Conservation (phyloP, 2,329 filamentous ascomycete species). For the Fusarium hostae region DNA sequence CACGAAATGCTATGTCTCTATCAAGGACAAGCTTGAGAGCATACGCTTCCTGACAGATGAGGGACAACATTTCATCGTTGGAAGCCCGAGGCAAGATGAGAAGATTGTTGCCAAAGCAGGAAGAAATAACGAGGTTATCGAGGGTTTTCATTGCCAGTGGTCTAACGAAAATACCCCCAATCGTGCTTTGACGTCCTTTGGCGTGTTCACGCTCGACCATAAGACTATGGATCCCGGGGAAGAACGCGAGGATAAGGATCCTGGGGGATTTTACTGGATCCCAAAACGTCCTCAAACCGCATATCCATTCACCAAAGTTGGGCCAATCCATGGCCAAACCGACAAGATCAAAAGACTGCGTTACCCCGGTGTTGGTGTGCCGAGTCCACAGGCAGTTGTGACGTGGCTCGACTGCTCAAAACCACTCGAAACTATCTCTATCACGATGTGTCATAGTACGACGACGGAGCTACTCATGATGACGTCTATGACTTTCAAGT, state of each 20-base stretch:
- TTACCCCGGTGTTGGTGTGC: neutral
- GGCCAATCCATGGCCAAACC: neutral
- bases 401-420: neutral
- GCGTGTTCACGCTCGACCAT: neutral
- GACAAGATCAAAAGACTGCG: neutral
- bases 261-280: neutral
- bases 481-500: neutral
- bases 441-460: neutral
- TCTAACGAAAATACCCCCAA: neutral
- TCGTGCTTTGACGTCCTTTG: neutral
- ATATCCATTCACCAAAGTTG: neutral
- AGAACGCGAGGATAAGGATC: neutral
- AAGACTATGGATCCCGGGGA: neutral
- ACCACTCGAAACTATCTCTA: neutral
- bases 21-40: neutral
- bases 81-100: neutral
- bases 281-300: neutral
- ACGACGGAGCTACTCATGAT: neutral
- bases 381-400: neutral
- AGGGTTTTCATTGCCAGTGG: neutral
- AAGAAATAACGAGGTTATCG: neutral
- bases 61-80: neutral
- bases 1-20: neutral
- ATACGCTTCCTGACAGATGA: neutral
- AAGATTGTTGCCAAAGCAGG: neutral